These are phyloP conservation scores for Metschnikowia baotianmanensis DNA, from an alignment of 805 yeast species.

Conservation along the genomic window DNA sequence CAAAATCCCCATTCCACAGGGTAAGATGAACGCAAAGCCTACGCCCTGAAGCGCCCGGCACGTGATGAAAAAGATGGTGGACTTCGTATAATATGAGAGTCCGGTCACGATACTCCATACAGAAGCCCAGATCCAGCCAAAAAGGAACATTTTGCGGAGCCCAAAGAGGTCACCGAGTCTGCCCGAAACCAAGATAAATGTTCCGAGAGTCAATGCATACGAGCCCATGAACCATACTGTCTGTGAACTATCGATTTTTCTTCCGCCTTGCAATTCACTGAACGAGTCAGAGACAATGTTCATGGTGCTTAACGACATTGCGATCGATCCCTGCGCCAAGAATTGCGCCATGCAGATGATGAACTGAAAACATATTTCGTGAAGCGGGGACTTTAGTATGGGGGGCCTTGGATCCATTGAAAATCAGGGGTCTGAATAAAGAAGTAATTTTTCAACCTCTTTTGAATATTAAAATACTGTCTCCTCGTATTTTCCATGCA, in stretches of 20 bases:
- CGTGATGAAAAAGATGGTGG: conserved; percentile 47
- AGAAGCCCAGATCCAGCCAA: conserved; percentile 55
- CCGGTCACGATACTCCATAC: conserved; percentile 65
- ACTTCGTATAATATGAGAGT: conserved; percentile 47
- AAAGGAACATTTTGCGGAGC: conserved; percentile 48
- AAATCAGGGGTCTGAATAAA: no score
- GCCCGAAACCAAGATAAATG: conserved; percentile 68
- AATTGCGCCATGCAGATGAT: conserved; percentile 30
- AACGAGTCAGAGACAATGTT: conserved; percentile 32
- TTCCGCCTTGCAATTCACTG: conserved; percentile 9
- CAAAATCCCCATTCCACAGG: conserved; percentile 59
- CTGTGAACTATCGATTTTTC: conserved; percentile 7
- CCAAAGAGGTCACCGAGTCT: conserved; percentile 73
- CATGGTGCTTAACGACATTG: conserved; percentile 40
- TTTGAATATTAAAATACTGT: no score
- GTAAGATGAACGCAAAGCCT: conserved; percentile 58
- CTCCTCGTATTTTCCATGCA: no score
- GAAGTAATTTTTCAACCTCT: no score
- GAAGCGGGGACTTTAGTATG: conserved; percentile 9
- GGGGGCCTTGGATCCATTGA: conserved; percentile 17
- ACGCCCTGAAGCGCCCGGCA: conserved; percentile 65
- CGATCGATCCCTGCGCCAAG: conserved; percentile 35
- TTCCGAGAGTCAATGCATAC: conserved; percentile 68
- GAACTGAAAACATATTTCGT: conserved; percentile 15
- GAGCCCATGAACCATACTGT: conserved; percentile 63